Evolutionary conservation across 2,329 filamentous ascomycete species (phyloP), one percentile per base, ranked within the genome.

Genomic region (Davidsoniella virescens): DNA sequence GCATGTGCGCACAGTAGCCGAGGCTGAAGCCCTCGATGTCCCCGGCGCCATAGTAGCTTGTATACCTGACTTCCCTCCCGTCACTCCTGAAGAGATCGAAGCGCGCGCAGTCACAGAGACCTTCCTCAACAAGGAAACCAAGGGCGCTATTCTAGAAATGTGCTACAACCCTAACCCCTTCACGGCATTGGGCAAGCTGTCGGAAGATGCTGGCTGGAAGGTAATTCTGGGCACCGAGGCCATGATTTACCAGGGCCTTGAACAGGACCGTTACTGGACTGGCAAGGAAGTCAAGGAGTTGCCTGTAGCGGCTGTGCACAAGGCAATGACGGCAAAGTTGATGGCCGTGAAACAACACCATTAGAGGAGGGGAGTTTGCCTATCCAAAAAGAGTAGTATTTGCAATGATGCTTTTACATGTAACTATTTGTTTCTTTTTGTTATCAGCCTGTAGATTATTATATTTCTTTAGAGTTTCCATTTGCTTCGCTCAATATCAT

Each of bases 61-160:
- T 54, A 77, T 92, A 12, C 85, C 85, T 0, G 81, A 92, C 63
- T 80, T 84, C 56, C 70, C 78, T n/a, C 84, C 85, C 0, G 69
- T 69, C 57, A 82, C 78, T 0, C 63, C 68, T 1, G 72, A 71
- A 25, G 84, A 92, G 67, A 66, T 70, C 25, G 65, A 68, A 40
- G 76, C 81, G 3, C 67, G 84, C 1, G 61, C 63, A 1, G 70
- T 85, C 0, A 62, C 72, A 0, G 69, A 76, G 57, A 62, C 66
- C 2, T 72, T 71, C 44, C 56, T 71, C 9, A 52, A 54, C 29
- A 68, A 68, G 61, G 59, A 67, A 26, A 64, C 72, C 54, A 81
- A 82, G 63, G 83, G 82, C 5, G 77, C 77, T 5, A 75, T 88
- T 51, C 62, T 88, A 53, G 84, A 88, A 63, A 88, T 90, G 84